These are phyloP conservation scores for Boechera stricta DNA, from an alignment of 345 rosid species.

Conservation along the genomic window DNA sequence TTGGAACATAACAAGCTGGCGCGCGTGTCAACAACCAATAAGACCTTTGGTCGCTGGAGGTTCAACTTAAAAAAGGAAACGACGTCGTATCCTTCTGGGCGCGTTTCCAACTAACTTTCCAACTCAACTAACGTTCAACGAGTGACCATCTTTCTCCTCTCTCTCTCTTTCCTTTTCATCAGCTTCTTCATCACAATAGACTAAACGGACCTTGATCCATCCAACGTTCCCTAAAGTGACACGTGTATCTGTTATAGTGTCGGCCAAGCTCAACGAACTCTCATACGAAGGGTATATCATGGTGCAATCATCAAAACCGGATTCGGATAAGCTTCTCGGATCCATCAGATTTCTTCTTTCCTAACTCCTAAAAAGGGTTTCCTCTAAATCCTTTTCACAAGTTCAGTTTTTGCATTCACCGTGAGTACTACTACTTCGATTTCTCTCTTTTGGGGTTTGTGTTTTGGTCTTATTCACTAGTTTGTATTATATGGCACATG, in stretches of 20 bases:
- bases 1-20: conserved; percentile 15
- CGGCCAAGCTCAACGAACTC: conserved; percentile 40
- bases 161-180: conserved; percentile 34
- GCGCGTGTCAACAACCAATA: conserved; percentile 40
- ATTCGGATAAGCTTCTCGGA: conserved; percentile 14
- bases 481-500: conserved; percentile 2
- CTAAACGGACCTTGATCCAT: conserved; percentile 44
- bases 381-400: neutral
- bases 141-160: neutral
- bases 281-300: conserved; percentile 25
- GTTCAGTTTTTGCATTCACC: conserved; percentile 20
- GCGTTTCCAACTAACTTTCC: conserved; percentile 39
- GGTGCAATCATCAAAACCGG: neutral
- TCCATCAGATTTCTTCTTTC: conserved; percentile 1
- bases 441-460: conserved; percentile 4
- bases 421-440: conserved; percentile 15
- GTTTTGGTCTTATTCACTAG: neutral
- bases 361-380: neutral
- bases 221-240: conserved; percentile 30
- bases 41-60: conserved; percentile 8
- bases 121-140: conserved; percentile 48
- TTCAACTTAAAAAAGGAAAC: conserved; percentile 22
- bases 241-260: conserved; percentile 38
- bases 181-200: conserved; percentile 33
- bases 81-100: neutral